Conservation (phyloP, 176 grass and related monocot species). For the Poa annua region DNA sequence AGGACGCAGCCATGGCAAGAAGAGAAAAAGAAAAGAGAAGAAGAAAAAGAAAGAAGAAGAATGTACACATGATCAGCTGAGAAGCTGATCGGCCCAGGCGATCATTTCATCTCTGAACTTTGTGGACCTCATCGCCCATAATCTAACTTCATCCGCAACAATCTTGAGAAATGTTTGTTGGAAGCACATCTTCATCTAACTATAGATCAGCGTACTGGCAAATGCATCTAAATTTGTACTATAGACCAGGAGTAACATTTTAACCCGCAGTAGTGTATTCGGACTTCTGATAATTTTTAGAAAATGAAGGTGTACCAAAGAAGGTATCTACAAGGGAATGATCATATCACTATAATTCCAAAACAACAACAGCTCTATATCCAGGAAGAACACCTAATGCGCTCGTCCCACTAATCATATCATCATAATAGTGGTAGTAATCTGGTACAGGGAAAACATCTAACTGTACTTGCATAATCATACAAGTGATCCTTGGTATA, state of each 20-base stretch:
- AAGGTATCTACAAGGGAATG: background rate
- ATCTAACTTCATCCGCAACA: too few species aligned
- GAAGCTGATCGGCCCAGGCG: too few species aligned
- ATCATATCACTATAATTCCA: background rate
- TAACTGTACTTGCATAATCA: conserved; percentile 25
- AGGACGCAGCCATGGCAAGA: too few species aligned
- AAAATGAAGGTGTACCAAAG: conserved; percentile 4
- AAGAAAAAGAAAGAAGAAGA: too few species aligned
- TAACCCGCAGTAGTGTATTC: background rate
- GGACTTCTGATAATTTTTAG: background rate
- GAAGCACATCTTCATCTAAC: background rate
- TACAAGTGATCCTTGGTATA: conserved; percentile 28
- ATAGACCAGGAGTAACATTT: background rate
- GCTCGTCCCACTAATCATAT: conserved; percentile 31
- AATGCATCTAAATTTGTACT: background rate
- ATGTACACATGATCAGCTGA: too few species aligned
- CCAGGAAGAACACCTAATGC: conserved; percentile 19
- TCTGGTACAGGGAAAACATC: conserved; percentile 35
- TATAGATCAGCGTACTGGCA: background rate
- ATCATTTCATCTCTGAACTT: too few species aligned
- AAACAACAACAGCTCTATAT: conserved; percentile 10
- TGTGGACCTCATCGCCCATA: too few species aligned
- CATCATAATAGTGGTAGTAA: conserved; percentile 14
- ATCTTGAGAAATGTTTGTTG: too few species aligned
- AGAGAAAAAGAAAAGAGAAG: too few species aligned